A percentile compares a stretch with the other conserved stretches of the same genome.
These are phyloP conservation scores for Fusarium fujikuroi DNA, from an alignment of 2,329 filamentous ascomycete species.

Conservation along the genomic window DNA sequence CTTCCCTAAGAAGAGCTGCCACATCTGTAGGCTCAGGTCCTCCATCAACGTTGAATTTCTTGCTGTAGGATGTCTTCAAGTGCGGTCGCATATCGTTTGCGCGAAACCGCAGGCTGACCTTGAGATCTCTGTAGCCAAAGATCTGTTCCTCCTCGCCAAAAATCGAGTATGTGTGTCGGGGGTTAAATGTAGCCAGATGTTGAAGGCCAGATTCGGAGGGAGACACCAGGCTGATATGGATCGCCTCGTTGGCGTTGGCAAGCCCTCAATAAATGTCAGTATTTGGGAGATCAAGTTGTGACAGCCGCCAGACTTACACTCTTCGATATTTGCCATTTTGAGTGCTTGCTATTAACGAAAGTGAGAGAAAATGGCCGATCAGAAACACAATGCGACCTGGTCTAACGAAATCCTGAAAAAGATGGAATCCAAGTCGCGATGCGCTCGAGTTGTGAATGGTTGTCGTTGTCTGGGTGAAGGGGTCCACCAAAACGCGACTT, in stretches of 20 bases:
- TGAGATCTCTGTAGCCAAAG: constrained; percentile 86
- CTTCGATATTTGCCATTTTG: constrained; percentile 49
- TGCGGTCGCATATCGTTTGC: constrained; percentile 81
- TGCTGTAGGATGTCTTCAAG: constrained; percentile 75
- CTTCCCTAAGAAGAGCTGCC: constrained; percentile 69
- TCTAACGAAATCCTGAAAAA: background rate
- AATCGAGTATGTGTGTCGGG: constrained; percentile 88
- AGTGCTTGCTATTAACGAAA: background rate
- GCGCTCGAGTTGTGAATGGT: constrained; percentile 12
- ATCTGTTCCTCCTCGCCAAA: constrained; percentile 94
- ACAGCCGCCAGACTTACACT: constrained; percentile 46
- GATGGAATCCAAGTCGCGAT: constrained; percentile 5
- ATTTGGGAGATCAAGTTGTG: constrained; percentile 1
- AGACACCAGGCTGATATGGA: constrained; percentile 69
- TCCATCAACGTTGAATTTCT: constrained; percentile 75
- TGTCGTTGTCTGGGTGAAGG: constrained; percentile 20
- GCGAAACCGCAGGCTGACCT: constrained; percentile 76
- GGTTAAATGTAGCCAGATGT: constrained; percentile 77
- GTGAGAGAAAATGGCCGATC: background rate
- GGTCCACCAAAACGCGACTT: constrained; percentile 24
- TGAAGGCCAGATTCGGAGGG: constrained; percentile 62
- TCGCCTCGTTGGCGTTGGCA: constrained; percentile 68
- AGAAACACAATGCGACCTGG: constrained; percentile 2
- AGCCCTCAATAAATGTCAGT: constrained; percentile 60
- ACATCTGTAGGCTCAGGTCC: constrained; percentile 78